phyloP scores from a whole-genome alignment of 331 rosid genomes.

The Rosa hybrid region DNA sequence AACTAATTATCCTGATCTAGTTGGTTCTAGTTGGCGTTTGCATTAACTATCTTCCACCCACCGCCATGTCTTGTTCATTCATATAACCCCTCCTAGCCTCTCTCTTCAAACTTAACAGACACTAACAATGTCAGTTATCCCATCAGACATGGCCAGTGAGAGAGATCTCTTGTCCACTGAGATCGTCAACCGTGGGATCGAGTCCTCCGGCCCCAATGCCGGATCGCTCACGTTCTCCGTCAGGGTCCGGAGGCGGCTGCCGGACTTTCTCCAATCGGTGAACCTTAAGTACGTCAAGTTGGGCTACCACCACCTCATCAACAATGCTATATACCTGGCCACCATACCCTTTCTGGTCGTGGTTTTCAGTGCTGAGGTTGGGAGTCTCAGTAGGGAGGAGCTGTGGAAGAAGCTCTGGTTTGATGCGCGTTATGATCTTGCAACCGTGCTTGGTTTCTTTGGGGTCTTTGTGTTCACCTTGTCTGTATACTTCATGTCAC shows the following conservation, averaged over 20 bases:
- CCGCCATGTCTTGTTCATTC: conserved; percentile 25
- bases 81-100: conserved; percentile 6
- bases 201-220: conserved; percentile 85
- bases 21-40: conserved; percentile 63
- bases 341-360: conserved; percentile 75
- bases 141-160: conserved; percentile 61
- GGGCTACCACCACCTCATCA: conserved; percentile 88
- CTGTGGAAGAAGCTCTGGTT: conserved; percentile 89
- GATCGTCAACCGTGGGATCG: conserved; percentile 89
- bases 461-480: conserved; percentile 79
- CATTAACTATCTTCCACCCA: conserved; percentile 69
- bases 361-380: conserved; percentile 87
- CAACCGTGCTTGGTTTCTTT: conserved; percentile 71
- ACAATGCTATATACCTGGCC: conserved; percentile 80
- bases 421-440: conserved; percentile 80
- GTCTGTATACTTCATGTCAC: conserved; percentile 86
- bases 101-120: neutral
- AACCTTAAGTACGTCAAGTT: conserved; percentile 91
- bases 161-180: conserved; percentile 77
- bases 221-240: conserved; percentile 89
- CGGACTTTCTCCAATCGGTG: conserved; percentile 89
- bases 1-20: conserved; percentile 52
- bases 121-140: neutral
- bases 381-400: conserved; percentile 72
- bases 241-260: conserved; percentile 73